A percentile compares a stretch with the other conserved stretches of the same genome.
phyloP scores from a whole-genome alignment of 2,329 filamentous ascomycete species.

The Diaporthe amygdali region DNA sequence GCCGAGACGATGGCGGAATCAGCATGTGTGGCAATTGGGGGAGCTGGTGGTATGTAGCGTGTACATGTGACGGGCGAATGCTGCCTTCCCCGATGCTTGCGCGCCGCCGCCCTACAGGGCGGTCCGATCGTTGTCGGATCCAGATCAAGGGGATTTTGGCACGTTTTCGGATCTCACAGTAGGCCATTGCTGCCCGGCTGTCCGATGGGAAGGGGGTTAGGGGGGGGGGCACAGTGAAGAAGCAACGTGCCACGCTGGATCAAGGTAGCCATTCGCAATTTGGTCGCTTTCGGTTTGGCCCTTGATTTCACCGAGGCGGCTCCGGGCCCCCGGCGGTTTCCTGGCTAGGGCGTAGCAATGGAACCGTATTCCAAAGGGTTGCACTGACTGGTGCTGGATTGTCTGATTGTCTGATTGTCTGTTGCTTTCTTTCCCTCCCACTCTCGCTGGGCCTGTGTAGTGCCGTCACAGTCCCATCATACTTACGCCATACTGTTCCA shows the following conservation, averaged over 20 bases:
- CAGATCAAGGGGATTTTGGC: conserved; percentile 5
- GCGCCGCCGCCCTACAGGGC: conserved; percentile 2
- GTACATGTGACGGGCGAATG: background rate
- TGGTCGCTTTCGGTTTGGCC: conserved; percentile 4
- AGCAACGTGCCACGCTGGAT: background rate
- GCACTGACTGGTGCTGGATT: background rate
- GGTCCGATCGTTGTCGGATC: conserved; percentile 13
- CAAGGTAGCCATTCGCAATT: background rate
- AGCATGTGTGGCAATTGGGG: background rate
- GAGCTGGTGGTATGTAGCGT: background rate
- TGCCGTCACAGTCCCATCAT: conserved; percentile 2
- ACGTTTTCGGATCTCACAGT: background rate
- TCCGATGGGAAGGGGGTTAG: background rate
- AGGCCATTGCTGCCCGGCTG: background rate
- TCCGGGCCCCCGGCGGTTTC: background rate
- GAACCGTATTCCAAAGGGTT: background rate
- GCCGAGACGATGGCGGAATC: background rate
- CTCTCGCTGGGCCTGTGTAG: background rate
- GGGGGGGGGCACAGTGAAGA: background rate
- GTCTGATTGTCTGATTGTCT: no score
- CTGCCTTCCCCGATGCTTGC: background rate
- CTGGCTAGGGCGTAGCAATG: background rate
- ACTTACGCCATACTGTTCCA: conserved; percentile 7
- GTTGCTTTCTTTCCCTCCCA: no score
- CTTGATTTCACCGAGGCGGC: background rate